A percentile compares a stretch with the other conserved stretches of the same genome.
Conservation (phyloP, 2,329 filamentous ascomycete genomes). For the Diaporthe destruens region DNA sequence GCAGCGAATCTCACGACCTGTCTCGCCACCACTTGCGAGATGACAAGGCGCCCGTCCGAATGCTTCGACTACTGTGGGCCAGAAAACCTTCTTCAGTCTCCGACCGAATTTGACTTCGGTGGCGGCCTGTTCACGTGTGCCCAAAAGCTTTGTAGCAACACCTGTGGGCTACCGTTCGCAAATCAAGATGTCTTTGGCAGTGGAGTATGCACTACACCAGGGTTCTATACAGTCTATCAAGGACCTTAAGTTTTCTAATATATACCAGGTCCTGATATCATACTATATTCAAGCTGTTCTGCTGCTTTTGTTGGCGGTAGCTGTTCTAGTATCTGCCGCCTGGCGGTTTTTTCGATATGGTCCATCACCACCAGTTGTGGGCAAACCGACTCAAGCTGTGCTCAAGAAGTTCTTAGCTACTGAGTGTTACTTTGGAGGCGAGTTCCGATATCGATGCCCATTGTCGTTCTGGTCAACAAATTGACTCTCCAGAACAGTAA, state of each 20-base stretch:
- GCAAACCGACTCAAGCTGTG: not conserved
- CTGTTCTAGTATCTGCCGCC: not conserved
- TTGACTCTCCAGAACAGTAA: not conserved
- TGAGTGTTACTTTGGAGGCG: not conserved
- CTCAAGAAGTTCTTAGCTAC: not conserved
- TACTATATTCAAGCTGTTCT: not conserved
- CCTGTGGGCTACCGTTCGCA: not conserved
- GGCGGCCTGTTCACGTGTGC: not conserved
- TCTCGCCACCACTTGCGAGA: not conserved
- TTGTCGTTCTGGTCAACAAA: not conserved
- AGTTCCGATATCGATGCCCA: not conserved
- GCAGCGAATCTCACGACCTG: not conserved
- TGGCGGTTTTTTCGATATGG: conserved; percentile 3
- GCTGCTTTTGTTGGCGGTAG: not conserved
- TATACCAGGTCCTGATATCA: not conserved
- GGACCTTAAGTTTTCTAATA: not conserved
- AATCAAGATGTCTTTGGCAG: not conserved
- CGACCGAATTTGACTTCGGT: not conserved
- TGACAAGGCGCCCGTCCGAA: not conserved
- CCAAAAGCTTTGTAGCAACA: not conserved
- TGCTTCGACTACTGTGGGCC: not conserved
- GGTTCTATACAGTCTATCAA: not conserved
- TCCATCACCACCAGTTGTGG: not conserved
- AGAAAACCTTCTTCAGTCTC: not conserved
- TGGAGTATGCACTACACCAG: not conserved